Evolutionary conservation across 768 basidiomycete genomes (phyloP).

Genomic region (Calocera viscosa): DNA sequence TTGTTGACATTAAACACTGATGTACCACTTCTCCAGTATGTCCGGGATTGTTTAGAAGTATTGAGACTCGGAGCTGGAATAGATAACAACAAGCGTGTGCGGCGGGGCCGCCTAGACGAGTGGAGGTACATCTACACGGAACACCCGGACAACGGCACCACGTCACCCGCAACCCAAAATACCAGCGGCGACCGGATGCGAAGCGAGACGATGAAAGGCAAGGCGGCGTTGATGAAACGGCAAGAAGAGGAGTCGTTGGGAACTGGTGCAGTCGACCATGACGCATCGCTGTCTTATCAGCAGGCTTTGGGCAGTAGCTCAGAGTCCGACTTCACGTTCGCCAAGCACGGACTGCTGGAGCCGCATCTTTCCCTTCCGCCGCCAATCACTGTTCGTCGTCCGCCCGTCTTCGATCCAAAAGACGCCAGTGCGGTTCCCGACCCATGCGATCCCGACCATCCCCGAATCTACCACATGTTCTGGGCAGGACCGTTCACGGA

Average conservation of each 20-base stretch:
- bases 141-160: slow-evolving; percentile 31
- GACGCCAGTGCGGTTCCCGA: slow-evolving; percentile 32
- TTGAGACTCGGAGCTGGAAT: slow-evolving; percentile 82
- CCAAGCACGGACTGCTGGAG: slow-evolving; percentile 10
- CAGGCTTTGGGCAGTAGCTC: not conserved
- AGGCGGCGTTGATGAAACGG: not conserved
- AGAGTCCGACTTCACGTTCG: slow-evolving; percentile 3
- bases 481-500: slow-evolving; percentile 99
- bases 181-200: not conserved
- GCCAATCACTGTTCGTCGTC: not conserved
- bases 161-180: not conserved
- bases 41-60: slow-evolving; percentile 94
- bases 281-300: slow-evolving; percentile 1
- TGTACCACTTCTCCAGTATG: slow-evolving; percentile 46
- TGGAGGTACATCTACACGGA: slow-evolving; percentile 88
- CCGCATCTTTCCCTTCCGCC: slow-evolving; percentile 19
- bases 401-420: not conserved
- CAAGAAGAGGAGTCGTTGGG: slow-evolving; percentile 1
- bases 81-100: slow-evolving; percentile 62
- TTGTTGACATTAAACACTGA: not conserved
- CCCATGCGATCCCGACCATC: slow-evolving; percentile 73
- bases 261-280: not conserved
- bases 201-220: not conserved
- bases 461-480: slow-evolving; percentile 94
- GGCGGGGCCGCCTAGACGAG: slow-evolving; percentile 62